phyloP scores from a whole-genome alignment of 768 basidiomycete species.

The Auriscalpium vulgare region DNA sequence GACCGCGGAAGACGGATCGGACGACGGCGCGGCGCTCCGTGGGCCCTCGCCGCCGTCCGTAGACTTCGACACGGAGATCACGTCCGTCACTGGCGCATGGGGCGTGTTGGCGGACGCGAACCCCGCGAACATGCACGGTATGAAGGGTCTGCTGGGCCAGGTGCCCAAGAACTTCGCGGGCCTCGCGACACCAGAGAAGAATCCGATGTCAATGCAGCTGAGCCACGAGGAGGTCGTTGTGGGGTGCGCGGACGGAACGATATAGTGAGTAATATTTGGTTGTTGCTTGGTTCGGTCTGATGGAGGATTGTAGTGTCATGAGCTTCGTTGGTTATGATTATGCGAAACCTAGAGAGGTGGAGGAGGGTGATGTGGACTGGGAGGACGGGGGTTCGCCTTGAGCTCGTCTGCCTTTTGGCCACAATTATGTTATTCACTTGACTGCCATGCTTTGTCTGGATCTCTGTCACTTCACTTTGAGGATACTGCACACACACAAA shows the following conservation, averaged over 20 bases:
- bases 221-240: slow-evolving; percentile 89
- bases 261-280: slow-evolving; percentile 56
- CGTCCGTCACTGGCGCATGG: slow-evolving; percentile 72
- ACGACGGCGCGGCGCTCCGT: slow-evolving; percentile 6
- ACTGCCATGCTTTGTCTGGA: too few species aligned
- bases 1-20: slow-evolving; percentile 19
- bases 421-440: too few species aligned
- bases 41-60: slow-evolving; percentile 31
- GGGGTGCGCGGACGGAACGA: slow-evolving; percentile 85
- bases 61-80: slow-evolving; percentile 58
- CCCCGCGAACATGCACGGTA: slow-evolving; percentile 24
- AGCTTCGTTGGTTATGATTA: slow-evolving; percentile 55
- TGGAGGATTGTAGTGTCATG: slow-evolving; percentile 38
- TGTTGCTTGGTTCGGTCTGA: slow-evolving; percentile 10
- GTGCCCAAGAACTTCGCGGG: slow-evolving; percentile 68
- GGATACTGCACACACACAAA: too few species aligned
- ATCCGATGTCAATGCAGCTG: slow-evolving; percentile 90
- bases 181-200: slow-evolving; percentile 83
- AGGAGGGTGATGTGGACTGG: too few species aligned
- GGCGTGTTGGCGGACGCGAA: slow-evolving; percentile 46
- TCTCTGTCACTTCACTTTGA: too few species aligned
- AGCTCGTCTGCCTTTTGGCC: too few species aligned
- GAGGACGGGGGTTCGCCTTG: too few species aligned
- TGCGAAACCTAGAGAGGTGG: slow-evolving; percentile 23
- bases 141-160: slow-evolving; percentile 53